Evolutionary conservation across 192 early-diverging fungal genomes (phyloP).

Genomic region (Backusella liffmaniae): DNA sequence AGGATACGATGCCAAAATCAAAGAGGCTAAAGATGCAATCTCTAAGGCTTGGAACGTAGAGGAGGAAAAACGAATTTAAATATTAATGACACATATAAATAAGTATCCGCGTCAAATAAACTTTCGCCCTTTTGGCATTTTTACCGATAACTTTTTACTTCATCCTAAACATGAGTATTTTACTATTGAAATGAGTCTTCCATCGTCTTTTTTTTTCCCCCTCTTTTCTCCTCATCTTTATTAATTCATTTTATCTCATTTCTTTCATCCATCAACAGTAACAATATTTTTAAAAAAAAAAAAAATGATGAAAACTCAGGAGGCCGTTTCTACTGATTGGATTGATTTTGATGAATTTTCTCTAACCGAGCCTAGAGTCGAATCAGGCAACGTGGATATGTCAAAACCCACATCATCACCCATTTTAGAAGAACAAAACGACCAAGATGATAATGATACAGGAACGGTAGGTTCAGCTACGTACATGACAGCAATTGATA

Average conservation of each 20-base stretch:
- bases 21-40: slow-evolving; percentile 20
- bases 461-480: slow-evolving; percentile 4
- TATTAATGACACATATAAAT: background rate
- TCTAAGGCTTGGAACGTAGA: slow-evolving; percentile 18
- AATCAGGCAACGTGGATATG: background rate
- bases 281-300: background rate
- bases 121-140: background rate
- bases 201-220: background rate
- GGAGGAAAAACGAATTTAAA: slow-evolving; percentile 1
- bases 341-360: background rate
- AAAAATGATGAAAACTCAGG: background rate
- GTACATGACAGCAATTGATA: background rate
- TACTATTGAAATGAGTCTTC: background rate
- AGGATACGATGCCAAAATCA: slow-evolving; percentile 25
- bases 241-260: background rate
- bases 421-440: background rate
- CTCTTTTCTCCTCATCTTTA: background rate
- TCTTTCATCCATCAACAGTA: background rate
- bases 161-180: background rate
- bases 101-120: slow-evolving; percentile 6
- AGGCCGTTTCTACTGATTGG: background rate
- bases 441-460: background rate
- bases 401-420: background rate
- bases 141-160: background rate
- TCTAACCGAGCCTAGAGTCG: background rate